Evolutionary conservation across 768 basidiomycete species (phyloP).

Genomic region (Collybia nuda): DNA sequence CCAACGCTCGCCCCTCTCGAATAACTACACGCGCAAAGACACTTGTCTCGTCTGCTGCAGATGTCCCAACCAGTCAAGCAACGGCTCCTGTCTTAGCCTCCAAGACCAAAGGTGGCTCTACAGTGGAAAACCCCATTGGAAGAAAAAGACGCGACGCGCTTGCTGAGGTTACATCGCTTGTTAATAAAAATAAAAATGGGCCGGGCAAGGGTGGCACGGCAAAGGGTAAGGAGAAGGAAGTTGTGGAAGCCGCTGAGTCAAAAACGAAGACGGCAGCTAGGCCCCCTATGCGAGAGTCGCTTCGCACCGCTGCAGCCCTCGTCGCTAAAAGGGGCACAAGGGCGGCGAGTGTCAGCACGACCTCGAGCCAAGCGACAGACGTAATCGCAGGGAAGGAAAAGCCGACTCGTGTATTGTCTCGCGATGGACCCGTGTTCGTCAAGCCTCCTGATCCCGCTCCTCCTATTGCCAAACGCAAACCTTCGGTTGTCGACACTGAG

Average conservation of each 20-base stretch:
- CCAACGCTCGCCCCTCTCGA: slow-evolving; percentile 56
- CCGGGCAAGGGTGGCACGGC: slow-evolving; percentile 11
- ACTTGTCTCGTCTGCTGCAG: slow-evolving; percentile 35
- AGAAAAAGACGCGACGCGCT: slow-evolving; percentile 80
- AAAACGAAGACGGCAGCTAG: slow-evolving; percentile 20
- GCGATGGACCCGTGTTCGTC: background rate
- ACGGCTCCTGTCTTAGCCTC: slow-evolving; percentile 41
- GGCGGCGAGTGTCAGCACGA: slow-evolving; percentile 9
- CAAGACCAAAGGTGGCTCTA: slow-evolving; percentile 29
- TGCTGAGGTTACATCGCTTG: slow-evolving; percentile 59
- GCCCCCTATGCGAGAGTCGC: slow-evolving; percentile 32
- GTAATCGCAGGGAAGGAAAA: background rate
- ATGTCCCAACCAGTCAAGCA: slow-evolving; percentile 28
- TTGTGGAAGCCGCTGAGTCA: slow-evolving; percentile 20
- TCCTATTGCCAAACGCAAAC: slow-evolving; percentile 12
- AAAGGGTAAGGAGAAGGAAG: slow-evolving; percentile 52
- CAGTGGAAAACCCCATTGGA: slow-evolving; percentile 43
- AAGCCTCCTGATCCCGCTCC: slow-evolving; percentile 1
- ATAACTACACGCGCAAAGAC: slow-evolving; percentile 57
- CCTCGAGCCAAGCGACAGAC: slow-evolving; percentile 1
- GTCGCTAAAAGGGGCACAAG: slow-evolving; percentile 10
- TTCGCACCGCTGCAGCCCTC: slow-evolving; percentile 33
- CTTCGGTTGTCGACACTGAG: slow-evolving; percentile 23
- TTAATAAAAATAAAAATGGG: slow-evolving; percentile 29
- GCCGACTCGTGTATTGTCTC: slow-evolving; percentile 6